These are phyloP conservation scores for Hypericum perforatum DNA, from an alignment of 345 rosid species.

Conservation along the genomic window DNA sequence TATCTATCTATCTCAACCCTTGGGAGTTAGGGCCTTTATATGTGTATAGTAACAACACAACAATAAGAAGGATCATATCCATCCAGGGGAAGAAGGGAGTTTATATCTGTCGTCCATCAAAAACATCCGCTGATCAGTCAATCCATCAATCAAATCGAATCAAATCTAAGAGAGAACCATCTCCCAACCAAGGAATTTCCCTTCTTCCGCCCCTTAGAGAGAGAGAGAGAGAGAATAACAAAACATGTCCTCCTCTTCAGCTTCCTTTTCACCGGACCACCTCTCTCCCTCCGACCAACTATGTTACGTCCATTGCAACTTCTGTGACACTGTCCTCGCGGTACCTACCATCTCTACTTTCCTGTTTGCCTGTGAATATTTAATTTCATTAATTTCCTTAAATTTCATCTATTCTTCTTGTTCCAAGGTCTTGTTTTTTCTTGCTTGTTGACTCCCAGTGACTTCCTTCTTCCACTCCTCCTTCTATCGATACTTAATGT, in stretches of 20 bases:
- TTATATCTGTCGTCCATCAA: constrained; percentile 27
- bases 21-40: too few relatives aligned
- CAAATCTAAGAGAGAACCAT: constrained; percentile 17
- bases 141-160: constrained; percentile 77
- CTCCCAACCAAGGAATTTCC: constrained; percentile 2
- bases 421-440: neutral
- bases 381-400: neutral
- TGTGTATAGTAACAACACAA: constrained; percentile 26
- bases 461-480: neutral
- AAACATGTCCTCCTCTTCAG: constrained; percentile 59
- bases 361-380: neutral
- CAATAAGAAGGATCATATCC: constrained; percentile 58
- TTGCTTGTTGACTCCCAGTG: neutral
- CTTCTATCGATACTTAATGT: neutral
- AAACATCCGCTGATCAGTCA: constrained; percentile 50
- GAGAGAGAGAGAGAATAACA: constrained; percentile 11
- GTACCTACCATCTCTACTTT: constrained; percentile 22
- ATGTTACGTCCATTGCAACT: constrained; percentile 95
- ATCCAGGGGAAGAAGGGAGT: constrained; percentile 27
- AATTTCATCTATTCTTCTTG: neutral
- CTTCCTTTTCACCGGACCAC: constrained; percentile 82
- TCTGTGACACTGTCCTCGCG: constrained; percentile 86
- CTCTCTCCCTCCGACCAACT: constrained; percentile 91
- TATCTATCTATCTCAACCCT: neutral
- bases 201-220: too few relatives aligned